A percentile compares a stretch with the other conserved stretches of the same genome.
These are phyloP conservation scores for Cupressus sempervirens DNA, from an alignment of 75 land plant species.

Conservation along the genomic window DNA sequence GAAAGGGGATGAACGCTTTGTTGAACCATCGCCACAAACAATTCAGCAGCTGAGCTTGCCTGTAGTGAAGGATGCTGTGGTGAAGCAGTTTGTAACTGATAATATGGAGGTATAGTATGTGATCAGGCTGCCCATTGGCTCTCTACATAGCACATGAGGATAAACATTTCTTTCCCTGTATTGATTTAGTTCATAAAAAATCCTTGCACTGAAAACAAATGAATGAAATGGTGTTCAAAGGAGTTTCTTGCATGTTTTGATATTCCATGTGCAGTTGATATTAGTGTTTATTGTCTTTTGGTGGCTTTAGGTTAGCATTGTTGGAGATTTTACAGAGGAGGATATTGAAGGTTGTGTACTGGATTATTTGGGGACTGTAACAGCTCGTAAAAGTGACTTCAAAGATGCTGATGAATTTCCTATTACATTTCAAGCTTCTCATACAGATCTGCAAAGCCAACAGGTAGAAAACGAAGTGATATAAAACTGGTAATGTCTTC, in stretches of 20 bases:
- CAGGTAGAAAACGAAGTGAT: conserved; percentile 43
- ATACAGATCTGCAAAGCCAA: conserved; percentile 73
- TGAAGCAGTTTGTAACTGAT: conserved; percentile 80
- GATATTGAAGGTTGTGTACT: conserved; percentile 93
- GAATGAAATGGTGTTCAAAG: not conserved
- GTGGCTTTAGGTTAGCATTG: conserved; percentile 77
- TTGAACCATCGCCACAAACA: conserved; percentile 91
- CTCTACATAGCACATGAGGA: not conserved
- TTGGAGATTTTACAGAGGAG: conserved; percentile 92
- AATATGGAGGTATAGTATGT: conserved; percentile 88
- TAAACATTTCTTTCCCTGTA: not conserved
- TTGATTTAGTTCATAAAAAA: not conserved
- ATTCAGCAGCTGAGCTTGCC: conserved; percentile 70
- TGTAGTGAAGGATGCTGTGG: conserved; percentile 82
- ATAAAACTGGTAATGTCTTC: not conserved
- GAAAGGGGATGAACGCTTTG: conserved; percentile 90
- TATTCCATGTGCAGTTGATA: not conserved
- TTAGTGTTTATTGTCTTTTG: not conserved
- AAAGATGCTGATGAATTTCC: conserved; percentile 29
- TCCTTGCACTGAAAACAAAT: not conserved
- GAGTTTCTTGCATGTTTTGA: not conserved
- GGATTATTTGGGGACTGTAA: conserved; percentile 93
- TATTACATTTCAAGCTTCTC: conserved; percentile 47
- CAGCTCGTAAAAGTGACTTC: conserved; percentile 19
- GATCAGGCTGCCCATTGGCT: not conserved